Evolutionary conservation across 331 rosid species (phyloP).

Genomic region (Quercus phellos): DNA sequence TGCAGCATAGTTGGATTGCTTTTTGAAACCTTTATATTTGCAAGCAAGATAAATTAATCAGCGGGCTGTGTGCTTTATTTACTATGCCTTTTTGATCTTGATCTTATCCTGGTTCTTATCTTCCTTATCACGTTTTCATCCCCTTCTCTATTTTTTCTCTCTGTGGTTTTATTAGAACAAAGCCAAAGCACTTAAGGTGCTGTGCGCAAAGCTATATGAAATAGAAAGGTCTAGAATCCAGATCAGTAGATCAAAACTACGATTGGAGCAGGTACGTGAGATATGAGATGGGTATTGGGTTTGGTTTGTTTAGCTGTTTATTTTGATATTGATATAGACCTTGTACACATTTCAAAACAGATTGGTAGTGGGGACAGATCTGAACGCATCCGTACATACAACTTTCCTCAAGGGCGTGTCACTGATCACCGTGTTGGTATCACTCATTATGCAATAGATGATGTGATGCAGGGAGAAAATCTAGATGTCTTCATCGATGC

Average conservation of each 20-base stretch:
- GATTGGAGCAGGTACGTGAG: constrained; percentile 67
- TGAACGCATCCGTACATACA: constrained; percentile 85
- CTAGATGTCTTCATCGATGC: constrained; percentile 74
- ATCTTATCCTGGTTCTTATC: not conserved
- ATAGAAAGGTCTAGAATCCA: constrained; percentile 71
- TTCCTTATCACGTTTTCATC: not conserved
- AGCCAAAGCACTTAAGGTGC: constrained; percentile 73
- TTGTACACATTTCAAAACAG: constrained; percentile 31
- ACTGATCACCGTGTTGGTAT: constrained; percentile 88
- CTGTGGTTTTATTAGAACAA: constrained; percentile 53
- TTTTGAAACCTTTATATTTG: not conserved
- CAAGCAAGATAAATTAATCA: not conserved
- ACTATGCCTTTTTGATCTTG: constrained; percentile 5
- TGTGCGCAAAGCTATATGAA: constrained; percentile 85
- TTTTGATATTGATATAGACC: constrained; percentile 11
- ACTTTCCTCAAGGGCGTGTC: constrained; percentile 86
- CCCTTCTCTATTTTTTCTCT: not conserved
- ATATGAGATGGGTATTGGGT: not conserved
- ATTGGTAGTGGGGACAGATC: constrained; percentile 94
- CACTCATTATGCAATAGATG: constrained; percentile 71
- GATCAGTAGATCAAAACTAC: constrained; percentile 61
- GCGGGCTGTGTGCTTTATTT: not conserved
- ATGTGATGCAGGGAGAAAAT: constrained; percentile 75
- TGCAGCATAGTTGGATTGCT: not conserved
- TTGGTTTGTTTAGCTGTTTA: constrained; percentile 1